These are phyloP conservation scores for Juglanconis sp. DNA, from an alignment of 2,329 filamentous ascomycete species.

Conservation along the genomic window DNA sequence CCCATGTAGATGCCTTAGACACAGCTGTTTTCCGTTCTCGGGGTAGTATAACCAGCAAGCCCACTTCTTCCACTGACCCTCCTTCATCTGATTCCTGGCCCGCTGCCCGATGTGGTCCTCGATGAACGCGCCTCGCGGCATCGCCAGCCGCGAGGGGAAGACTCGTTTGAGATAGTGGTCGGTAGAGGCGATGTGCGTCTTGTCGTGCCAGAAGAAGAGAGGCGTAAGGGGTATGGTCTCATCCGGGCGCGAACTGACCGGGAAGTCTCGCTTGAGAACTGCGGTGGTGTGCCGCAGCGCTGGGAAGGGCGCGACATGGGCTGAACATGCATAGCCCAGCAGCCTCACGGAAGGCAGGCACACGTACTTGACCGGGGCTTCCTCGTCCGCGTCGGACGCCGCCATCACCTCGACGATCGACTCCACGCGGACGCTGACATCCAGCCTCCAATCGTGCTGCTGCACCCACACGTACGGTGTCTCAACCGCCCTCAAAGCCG, in stretches of 20 bases:
- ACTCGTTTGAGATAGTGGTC: constrained; percentile 48
- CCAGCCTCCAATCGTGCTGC: constrained; percentile 54
- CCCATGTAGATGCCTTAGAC: constrained; percentile 49
- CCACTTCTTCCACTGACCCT: constrained; percentile 49
- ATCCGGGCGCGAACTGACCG: not conserved
- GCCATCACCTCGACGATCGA: constrained; percentile 46
- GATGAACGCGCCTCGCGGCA: constrained; percentile 52
- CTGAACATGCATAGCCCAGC: constrained; percentile 47
- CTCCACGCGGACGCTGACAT: constrained; percentile 41
- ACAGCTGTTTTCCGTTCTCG: constrained; percentile 40
- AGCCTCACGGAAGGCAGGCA: constrained; percentile 51
- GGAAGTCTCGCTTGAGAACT: constrained; percentile 40
- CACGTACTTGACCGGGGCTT: constrained; percentile 47
- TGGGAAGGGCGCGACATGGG: constrained; percentile 41
- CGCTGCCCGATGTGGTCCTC: constrained; percentile 55
- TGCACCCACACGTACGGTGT: constrained; percentile 57
- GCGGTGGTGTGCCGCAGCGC: constrained; percentile 39
- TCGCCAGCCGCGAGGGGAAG: constrained; percentile 47
- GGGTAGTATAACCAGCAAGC: constrained; percentile 56
- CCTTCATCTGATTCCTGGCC: constrained; percentile 55
- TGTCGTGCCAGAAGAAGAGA: constrained; percentile 59
- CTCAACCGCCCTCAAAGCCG: constrained; percentile 41
- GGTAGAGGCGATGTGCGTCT: constrained; percentile 49
- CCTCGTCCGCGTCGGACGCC: constrained; percentile 24
- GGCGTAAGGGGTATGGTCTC: constrained; percentile 46